These are phyloP conservation scores for Alternaria tenuissima DNA, from an alignment of 2,329 filamentous ascomycete genomes.

Conservation along the genomic window DNA sequence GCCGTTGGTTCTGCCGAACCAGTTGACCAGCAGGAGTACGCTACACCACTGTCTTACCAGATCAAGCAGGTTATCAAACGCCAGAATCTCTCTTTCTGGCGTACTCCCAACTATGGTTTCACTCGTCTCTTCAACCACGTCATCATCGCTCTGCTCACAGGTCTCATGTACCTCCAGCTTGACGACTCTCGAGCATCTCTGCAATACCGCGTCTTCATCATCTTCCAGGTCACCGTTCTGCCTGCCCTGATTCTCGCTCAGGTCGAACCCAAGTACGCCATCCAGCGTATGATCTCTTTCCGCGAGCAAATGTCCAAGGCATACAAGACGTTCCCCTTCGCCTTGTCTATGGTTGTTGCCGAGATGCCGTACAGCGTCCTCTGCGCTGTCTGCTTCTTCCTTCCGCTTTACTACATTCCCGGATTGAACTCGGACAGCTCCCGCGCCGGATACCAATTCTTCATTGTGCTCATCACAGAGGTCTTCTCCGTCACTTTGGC, in stretches of 20 bases:
- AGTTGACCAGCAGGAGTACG: constrained; percentile 76
- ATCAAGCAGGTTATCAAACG: constrained; percentile 76
- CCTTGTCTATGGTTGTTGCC: constrained; percentile 77
- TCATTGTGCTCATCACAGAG: constrained; percentile 84
- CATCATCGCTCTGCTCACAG: constrained; percentile 78
- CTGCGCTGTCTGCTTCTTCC: constrained; percentile 81
- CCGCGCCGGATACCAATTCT: constrained; percentile 84
- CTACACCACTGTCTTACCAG: constrained; percentile 81
- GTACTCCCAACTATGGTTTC: constrained; percentile 87
- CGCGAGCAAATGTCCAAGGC: constrained; percentile 86
- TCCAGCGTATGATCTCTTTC: constrained; percentile 83
- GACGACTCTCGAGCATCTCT: constrained; percentile 78
- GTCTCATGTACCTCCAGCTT: constrained; percentile 80
- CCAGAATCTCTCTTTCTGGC: constrained; percentile 82
- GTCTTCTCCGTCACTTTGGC: constrained; percentile 83
- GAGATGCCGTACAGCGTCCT: constrained; percentile 86
- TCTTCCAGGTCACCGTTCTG: constrained; percentile 88
- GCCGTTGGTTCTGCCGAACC: constrained; percentile 55
- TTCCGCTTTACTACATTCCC: constrained; percentile 85
- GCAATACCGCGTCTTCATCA: constrained; percentile 87
- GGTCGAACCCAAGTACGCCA: constrained; percentile 83
- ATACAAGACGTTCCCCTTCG: constrained; percentile 83
- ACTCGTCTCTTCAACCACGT: constrained; percentile 87
- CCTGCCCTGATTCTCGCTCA: constrained; percentile 84
- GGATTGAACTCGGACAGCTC: constrained; percentile 70